These are phyloP conservation scores for Talaromyces marneffei DNA, from an alignment of 2,329 filamentous ascomycete species.

Conservation along the genomic window DNA sequence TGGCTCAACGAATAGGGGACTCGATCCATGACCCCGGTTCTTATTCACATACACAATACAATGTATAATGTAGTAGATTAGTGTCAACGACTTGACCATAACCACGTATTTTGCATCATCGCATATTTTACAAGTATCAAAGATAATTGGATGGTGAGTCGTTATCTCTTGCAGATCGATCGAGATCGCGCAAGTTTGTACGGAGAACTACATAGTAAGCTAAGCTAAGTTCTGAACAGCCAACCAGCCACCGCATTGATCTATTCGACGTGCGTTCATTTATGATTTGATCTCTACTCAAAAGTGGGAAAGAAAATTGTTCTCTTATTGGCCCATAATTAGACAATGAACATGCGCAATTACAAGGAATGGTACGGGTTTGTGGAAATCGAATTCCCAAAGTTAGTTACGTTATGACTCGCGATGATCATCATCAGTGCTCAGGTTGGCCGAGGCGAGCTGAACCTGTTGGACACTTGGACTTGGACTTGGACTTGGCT, in stretches of 20 bases:
- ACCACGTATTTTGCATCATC: neutral
- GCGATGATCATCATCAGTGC: neutral
- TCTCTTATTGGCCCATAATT: neutral
- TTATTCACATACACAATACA: neutral
- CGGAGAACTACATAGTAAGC: neutral
- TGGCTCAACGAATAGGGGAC: neutral
- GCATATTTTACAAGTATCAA: neutral
- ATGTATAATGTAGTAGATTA: neutral
- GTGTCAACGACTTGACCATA: neutral
- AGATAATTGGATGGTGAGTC: neutral
- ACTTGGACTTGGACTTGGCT: neutral
- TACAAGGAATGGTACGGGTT: neutral
- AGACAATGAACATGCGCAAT: neutral
- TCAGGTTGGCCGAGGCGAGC: neutral
- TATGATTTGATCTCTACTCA: no score
- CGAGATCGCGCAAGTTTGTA: neutral
- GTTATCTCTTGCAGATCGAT: constrained; percentile 1
- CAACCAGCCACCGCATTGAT: constrained; percentile 4
- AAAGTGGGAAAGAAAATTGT: neutral
- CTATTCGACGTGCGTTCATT: neutral
- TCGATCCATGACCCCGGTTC: constrained; percentile 1
- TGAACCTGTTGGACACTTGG: neutral
- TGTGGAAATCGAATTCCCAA: neutral
- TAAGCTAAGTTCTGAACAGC: no score
- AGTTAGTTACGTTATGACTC: no score